Base-by-base conservation (phyloP, 306 rosid species). In the Trifolium subterraneum region DNA sequence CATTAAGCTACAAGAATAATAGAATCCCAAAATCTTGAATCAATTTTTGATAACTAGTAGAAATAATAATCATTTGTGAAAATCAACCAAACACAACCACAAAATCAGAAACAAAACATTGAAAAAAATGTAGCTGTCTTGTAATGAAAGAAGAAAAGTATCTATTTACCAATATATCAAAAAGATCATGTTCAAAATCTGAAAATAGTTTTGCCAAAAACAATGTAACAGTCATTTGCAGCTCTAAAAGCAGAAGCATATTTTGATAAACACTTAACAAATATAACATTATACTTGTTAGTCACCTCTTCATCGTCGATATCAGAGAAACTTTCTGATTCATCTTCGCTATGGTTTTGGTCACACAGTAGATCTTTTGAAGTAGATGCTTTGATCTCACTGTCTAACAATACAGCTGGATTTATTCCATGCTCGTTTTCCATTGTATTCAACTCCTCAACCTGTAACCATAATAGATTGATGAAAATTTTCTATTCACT, bases 291-390 rank as follows among this genome's bases (percentile, higher is more conserved):
- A 22, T 19, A 54, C n/a, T 16, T 22, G 13, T 65, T 68, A 73
- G 3, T 71, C 75, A 87, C 89, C 79, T 89, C 93, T 64, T 44
- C 48, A 27, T 89, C 90, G 77, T 89, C 90, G 9, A 89, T 86
- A 66, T 89, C 93, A 36, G 93, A 86, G 1, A 89, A 73, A 61
- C 77, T 84, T 76, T 84, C 93, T 6, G 90, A 84, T 44, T 86
- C 89, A 18, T 68, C 77, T 12, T 44, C 81, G 48, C 51, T n/a
- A 68, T 42, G 22, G 50, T 22, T 77, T 62, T 77, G 80, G 39
- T 77, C 63, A 8, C 80, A 68, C 20, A 31, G 31, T 10, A 77
- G 75, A 68, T 68, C 75, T 47, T 54, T 10, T 19, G 60, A 54
- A 23, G 62, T 22, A 22, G 62, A 3, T 64, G 63, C 69, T 48